Conservation (phyloP, 768 basidiomycete genomes). For the Boletus vinaceobasis region DNA sequence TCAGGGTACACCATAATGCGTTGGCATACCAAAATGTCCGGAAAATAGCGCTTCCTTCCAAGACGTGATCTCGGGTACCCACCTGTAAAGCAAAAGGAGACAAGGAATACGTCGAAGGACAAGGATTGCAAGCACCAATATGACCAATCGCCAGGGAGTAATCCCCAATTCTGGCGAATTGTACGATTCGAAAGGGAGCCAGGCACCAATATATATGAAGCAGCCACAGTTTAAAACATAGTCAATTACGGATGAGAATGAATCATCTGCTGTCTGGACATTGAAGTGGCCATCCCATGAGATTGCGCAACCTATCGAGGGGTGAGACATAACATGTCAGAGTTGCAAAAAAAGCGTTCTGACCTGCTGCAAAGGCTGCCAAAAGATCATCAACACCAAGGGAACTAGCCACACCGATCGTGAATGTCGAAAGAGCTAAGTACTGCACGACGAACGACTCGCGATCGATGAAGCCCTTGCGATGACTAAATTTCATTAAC, state of each 20-base stretch:
- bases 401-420: slow-evolving; percentile 73
- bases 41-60: slow-evolving; percentile 88
- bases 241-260: slow-evolving; percentile 89
- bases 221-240: slow-evolving; percentile 78
- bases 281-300: slow-evolving; percentile 91
- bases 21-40: slow-evolving; percentile 77
- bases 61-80: slow-evolving; percentile 81
- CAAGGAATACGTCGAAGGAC: slow-evolving; percentile 77
- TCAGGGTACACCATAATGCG: not conserved
- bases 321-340: not conserved
- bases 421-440: slow-evolving; percentile 67
- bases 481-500: slow-evolving; percentile 68
- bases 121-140: slow-evolving; percentile 67
- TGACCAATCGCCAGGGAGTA: slow-evolving; percentile 64
- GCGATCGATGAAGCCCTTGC: slow-evolving; percentile 63
- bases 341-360: slow-evolving; percentile 1
- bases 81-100: slow-evolving; percentile 71
- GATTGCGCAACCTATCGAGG: slow-evolving; percentile 71
- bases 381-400: slow-evolving; percentile 86
- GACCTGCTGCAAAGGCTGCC: slow-evolving; percentile 83
- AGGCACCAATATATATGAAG: slow-evolving; percentile 86
- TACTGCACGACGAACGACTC: slow-evolving; percentile 90
- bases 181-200: slow-evolving; percentile 68
- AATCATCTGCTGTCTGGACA: slow-evolving; percentile 74
- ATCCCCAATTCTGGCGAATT: slow-evolving; percentile 56